Evolutionary conservation across 345 rosid species (phyloP).

Genomic region (Pistacia vera): DNA sequence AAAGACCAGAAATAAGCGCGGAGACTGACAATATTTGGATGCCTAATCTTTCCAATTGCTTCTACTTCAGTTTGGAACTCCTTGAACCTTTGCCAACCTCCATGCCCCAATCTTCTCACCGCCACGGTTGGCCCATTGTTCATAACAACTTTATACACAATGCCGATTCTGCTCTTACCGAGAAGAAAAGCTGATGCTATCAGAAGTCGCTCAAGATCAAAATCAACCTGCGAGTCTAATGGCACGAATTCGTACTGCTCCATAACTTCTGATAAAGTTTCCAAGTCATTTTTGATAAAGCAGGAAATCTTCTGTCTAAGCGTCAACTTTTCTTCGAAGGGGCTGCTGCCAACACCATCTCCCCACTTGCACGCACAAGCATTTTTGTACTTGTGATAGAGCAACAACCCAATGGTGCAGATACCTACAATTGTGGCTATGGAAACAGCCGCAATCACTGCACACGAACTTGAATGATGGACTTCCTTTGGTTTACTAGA

Average conservation of each 20-base stretch:
- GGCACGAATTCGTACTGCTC: conserved; percentile 67
- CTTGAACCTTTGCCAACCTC: conserved; percentile 70
- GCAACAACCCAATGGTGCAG: conserved; percentile 48
- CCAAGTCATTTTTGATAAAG: conserved; percentile 46
- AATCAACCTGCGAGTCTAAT: conserved; percentile 56
- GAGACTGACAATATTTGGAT: conserved; percentile 75
- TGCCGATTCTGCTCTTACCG: conserved; percentile 83
- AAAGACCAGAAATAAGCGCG: conserved; percentile 91
- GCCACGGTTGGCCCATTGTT: conserved; percentile 64
- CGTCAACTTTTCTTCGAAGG: conserved; percentile 43
- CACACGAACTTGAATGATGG: conserved; percentile 16
- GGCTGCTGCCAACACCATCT: conserved; percentile 27
- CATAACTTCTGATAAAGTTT: conserved; percentile 50
- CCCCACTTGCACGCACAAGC: conserved; percentile 26
- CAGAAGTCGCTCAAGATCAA: conserved; percentile 79
- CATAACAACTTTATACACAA: conserved; percentile 86
- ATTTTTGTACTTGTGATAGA: conserved; percentile 49
- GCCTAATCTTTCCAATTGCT: conserved; percentile 82
- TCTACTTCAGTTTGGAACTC: conserved; percentile 90
- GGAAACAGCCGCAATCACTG: conserved; percentile 21
- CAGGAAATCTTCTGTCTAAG: conserved; percentile 55
- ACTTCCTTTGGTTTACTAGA: conserved; percentile 19
- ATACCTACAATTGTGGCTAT: conserved; percentile 47
- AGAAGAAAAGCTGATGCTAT: conserved; percentile 93
- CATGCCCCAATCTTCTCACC: conserved; percentile 80